These are phyloP conservation scores for Moesziomyces aphidis DNA, from an alignment of 1,284 basidiomycete genomes.

Conservation along the genomic window DNA sequence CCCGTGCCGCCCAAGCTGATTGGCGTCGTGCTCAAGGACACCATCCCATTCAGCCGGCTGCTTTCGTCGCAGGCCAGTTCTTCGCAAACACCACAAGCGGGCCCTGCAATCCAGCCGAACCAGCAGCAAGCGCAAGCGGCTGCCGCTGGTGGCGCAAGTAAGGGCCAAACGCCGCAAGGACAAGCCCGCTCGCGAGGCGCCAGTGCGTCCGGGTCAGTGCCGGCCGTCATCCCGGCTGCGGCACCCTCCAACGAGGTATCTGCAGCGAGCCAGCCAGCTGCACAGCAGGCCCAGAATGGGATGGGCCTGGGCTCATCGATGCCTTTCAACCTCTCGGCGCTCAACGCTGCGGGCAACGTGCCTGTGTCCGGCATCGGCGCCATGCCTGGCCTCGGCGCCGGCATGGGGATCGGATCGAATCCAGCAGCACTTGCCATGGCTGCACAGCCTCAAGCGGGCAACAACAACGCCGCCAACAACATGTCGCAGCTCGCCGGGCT, in stretches of 20 bases:
- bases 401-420: slow-evolving; percentile 1
- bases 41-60: slow-evolving; percentile 50
- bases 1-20: slow-evolving; percentile 35
- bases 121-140: not conserved
- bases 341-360: slow-evolving; percentile 33
- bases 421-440: not conserved
- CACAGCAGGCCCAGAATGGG: slow-evolving; percentile 6
- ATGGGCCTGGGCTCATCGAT: slow-evolving; percentile 47
- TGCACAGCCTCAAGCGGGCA: not conserved
- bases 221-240: not conserved
- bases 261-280: not conserved
- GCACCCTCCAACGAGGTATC: not conserved
- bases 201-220: slow-evolving; percentile 4
- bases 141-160: not conserved
- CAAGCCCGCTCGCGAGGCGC: slow-evolving; percentile 6
- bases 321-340: slow-evolving; percentile 40
- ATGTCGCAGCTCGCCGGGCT: slow-evolving; percentile 5
- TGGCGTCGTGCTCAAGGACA: slow-evolving; percentile 51
- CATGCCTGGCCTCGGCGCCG: slow-evolving; percentile 4
- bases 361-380: slow-evolving; percentile 21
- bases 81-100: not conserved
- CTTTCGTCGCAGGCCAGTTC: slow-evolving; percentile 21
- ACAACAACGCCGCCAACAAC: not conserved
- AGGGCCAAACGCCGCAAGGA: not conserved
- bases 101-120: not conserved